phyloP scores from a whole-genome alignment of 2,329 filamentous ascomycete genomes.

The Colletotrichum liaoningense region DNA sequence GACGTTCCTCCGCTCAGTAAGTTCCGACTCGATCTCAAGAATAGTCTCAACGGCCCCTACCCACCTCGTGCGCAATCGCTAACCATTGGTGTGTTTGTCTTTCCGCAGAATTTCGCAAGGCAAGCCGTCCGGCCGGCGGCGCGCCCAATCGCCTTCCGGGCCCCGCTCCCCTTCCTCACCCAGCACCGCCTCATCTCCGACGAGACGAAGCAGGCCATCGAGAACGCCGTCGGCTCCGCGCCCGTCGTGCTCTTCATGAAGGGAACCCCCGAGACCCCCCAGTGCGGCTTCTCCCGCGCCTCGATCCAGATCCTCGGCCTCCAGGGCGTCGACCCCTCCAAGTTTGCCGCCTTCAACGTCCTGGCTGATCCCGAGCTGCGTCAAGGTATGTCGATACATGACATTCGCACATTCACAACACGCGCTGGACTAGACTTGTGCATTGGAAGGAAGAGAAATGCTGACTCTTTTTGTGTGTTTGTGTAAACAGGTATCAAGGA shows the following conservation, averaged over 20 bases:
- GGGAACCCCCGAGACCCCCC: constrained; percentile 93
- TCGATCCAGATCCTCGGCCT: constrained; percentile 94
- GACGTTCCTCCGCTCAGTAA: constrained; percentile 30
- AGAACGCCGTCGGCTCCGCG: constrained; percentile 87
- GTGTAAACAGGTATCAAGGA: constrained; percentile 86
- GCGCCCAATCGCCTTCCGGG: constrained; percentile 38
- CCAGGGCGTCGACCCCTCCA: constrained; percentile 93
- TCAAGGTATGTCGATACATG: constrained; percentile 66
- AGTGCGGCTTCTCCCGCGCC: constrained; percentile 96
- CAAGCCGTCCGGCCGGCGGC: constrained; percentile 50
- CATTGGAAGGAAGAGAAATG: neutral
- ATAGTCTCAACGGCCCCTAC: too few species aligned
- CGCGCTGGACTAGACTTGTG: too few species aligned
- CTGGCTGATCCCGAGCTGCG: constrained; percentile 90
- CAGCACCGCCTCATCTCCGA: constrained; percentile 80
- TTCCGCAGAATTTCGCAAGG: constrained; percentile 48
- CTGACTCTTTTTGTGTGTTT: constrained; percentile 4
- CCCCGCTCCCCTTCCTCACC: constrained; percentile 35
- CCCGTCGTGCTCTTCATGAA: constrained; percentile 99
- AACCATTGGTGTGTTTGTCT: neutral
- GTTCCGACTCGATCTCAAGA: neutral
- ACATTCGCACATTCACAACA: too few species aligned
- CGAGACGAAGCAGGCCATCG: constrained; percentile 84
- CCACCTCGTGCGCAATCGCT: neutral
- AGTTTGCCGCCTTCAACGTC: constrained; percentile 99